Evolutionary conservation across 148 eudicot species (phyloP).

Genomic region (Silene uniflora): DNA sequence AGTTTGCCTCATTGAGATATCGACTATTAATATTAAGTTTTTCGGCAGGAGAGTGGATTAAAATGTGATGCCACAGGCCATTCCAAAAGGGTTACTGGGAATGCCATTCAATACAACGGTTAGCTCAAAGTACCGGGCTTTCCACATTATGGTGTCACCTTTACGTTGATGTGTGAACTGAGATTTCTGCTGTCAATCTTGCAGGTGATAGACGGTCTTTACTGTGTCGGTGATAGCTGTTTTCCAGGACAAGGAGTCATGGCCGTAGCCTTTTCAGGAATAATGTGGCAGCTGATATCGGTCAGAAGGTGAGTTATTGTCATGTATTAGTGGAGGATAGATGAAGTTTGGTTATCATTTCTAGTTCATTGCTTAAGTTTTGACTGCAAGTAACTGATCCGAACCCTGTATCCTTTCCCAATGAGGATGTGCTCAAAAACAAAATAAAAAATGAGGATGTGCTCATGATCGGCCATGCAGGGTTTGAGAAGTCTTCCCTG

Average conservation of each 20-base stretch:
- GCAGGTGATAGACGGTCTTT: constrained; percentile 83
- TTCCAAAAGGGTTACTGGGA: constrained; percentile 80
- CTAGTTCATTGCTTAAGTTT: no score
- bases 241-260: constrained; percentile 99
- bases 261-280: constrained; percentile 94
- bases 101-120: constrained; percentile 99
- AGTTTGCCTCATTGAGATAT: no score
- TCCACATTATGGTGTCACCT: not conserved
- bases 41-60: no score
- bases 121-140: constrained; percentile 23
- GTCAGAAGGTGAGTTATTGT: constrained; percentile 57
- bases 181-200: constrained; percentile 22
- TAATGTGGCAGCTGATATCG: constrained; percentile 92
- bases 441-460: no score
- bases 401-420: no score
- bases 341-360: not conserved
- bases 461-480: constrained; percentile 26
- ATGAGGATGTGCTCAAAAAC: no score
- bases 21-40: no score
- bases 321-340: no score
- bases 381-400: no score
- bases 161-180: not conserved
- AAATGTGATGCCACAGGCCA: constrained; percentile 78
- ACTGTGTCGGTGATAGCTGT: constrained; percentile 99
- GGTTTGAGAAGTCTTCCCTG: constrained; percentile 72